Percentiles rank a stretch among this genome's conserved stretches.
Evolutionary conservation across 768 basidiomycete species (phyloP).

Genomic region (Auricularia heimuer): DNA sequence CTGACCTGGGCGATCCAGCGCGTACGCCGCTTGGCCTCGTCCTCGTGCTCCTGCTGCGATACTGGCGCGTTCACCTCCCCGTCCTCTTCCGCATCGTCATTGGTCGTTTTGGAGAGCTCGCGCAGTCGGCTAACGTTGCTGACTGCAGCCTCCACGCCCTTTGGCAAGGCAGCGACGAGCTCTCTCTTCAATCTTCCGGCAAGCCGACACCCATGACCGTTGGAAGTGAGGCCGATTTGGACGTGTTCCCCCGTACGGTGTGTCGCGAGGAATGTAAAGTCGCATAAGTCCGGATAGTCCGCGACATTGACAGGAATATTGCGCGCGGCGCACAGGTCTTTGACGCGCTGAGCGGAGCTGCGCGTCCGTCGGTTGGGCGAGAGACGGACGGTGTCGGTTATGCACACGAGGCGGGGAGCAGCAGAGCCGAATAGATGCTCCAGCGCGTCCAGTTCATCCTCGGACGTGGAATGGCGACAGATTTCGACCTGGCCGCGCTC

Average conservation of each 20-base stretch:
- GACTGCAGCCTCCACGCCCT: constrained; percentile 65
- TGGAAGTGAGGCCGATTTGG: constrained; percentile 76
- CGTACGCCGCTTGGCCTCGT: constrained; percentile 51
- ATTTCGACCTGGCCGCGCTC: constrained; percentile 45
- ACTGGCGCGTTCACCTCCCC: constrained; percentile 17
- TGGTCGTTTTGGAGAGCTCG: constrained; percentile 30
- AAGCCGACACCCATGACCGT: constrained; percentile 83
- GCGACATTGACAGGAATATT: constrained; percentile 78
- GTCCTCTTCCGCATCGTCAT: constrained; percentile 30
- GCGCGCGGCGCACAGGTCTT: constrained; percentile 40
- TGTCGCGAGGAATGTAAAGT: constrained; percentile 79
- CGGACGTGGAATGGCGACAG: constrained; percentile 38
- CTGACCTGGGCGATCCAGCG: constrained; percentile 93
- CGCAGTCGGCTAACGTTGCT: constrained; percentile 64
- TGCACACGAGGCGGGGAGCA: constrained; percentile 40
- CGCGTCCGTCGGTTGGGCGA: constrained; percentile 29
- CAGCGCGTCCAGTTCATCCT: constrained; percentile 35
- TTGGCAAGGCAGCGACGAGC: constrained; percentile 64
- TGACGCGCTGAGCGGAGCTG: constrained; percentile 51
- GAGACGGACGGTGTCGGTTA: constrained; percentile 66
- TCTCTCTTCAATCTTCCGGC: constrained; percentile 73
- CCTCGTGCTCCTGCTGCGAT: constrained; percentile 12
- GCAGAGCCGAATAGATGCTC: constrained; percentile 34
- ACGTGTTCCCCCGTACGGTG: constrained; percentile 52
- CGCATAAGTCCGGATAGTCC: constrained; percentile 77